phyloP scores from a whole-genome alignment of 2,329 filamentous ascomycete genomes.

The Pseudogymnoascus sp. region DNA sequence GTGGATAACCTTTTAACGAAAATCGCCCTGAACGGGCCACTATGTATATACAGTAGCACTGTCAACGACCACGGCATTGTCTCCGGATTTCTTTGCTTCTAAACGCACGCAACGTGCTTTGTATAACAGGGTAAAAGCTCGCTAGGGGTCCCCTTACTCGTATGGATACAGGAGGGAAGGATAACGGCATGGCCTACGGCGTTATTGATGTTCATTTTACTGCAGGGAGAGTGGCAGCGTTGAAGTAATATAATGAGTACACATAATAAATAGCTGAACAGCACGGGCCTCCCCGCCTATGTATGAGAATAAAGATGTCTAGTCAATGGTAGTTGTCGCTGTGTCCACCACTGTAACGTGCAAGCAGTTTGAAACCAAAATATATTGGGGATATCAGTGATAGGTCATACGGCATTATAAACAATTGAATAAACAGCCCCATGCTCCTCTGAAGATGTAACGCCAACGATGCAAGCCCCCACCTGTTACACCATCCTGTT shows the following conservation, averaged over 20 bases:
- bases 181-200: not conserved
- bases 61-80: not conserved
- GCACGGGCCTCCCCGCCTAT: not conserved
- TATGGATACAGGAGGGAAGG: not conserved
- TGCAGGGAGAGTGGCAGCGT: not conserved
- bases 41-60: conserved; percentile 8
- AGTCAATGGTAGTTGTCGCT: not conserved
- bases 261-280: not conserved
- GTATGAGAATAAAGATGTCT: not conserved
- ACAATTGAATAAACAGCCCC: not conserved
- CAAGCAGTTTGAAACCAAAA: not conserved
- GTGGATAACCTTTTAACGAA: not conserved
- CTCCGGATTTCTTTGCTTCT: conserved; percentile 7
- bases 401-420: not conserved
- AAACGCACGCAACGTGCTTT: not conserved
- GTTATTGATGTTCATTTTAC: conserved; percentile 4
- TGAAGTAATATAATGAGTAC: conserved; percentile 1
- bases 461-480: not conserved
- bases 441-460: not conserved
- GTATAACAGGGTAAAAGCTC: conserved; percentile 3
- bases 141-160: not conserved
- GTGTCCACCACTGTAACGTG: not conserved
- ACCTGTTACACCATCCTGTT: not conserved
- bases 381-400: not conserved
- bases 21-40: not conserved